phyloP scores from a whole-genome alignment of 2,329 filamentous ascomycete species.

The Drechslera avenae region DNA sequence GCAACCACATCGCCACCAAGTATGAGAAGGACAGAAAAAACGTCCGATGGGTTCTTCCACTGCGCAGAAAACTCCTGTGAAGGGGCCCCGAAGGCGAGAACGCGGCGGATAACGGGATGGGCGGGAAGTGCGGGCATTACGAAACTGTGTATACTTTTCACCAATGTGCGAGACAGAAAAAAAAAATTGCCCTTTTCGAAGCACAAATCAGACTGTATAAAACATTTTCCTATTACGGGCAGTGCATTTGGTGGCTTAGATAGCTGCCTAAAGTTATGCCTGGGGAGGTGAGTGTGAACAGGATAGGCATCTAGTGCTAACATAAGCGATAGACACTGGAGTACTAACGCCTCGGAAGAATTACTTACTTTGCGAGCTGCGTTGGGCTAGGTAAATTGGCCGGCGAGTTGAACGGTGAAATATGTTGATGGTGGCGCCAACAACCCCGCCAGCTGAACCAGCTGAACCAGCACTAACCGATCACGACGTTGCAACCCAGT shows the following conservation, averaged over 20 bases:
- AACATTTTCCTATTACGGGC: too few species aligned
- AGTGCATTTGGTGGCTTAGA: too few species aligned
- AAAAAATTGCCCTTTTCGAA: background rate
- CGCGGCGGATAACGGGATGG: background rate
- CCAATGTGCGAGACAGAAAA: too few species aligned
- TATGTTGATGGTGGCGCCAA: background rate
- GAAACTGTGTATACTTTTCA: background rate
- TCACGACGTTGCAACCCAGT: background rate
- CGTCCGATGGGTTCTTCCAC: background rate
- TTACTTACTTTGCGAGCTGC: background rate
- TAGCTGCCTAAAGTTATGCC: too few species aligned
- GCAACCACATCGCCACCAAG: constrained; percentile 19
- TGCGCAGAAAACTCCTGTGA: background rate
- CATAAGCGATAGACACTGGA: too few species aligned
- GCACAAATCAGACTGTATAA: too few species aligned
- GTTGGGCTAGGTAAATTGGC: background rate
- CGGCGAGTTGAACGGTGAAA: background rate
- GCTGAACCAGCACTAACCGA: background rate
- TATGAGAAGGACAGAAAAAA: constrained; percentile 17
- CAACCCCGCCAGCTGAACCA: background rate
- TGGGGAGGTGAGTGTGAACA: too few species aligned
- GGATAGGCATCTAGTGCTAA: too few species aligned
- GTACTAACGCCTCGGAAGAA: background rate
- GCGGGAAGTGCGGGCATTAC: background rate
- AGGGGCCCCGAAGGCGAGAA: background rate